Base-by-base conservation (phyloP, 139 green algal genomes). In the Chara braunii region DNA sequence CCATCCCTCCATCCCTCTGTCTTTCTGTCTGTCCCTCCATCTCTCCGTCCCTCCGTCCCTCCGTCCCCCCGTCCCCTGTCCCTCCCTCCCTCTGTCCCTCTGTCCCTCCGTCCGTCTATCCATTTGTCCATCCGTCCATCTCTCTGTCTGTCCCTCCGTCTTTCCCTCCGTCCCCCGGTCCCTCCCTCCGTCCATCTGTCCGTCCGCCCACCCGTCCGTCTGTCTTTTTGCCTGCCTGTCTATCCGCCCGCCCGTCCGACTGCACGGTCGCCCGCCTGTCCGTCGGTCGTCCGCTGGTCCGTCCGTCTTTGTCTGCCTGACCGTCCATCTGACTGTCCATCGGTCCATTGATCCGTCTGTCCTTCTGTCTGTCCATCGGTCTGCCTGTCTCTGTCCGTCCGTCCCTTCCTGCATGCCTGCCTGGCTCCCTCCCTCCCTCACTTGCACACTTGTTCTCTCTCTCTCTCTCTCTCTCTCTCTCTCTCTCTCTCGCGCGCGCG, bases 381-480 rank as follows among this genome's bases (percentile, higher is more conserved):
- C 36, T 45, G 50, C 53, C 53, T 45, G 50, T 45, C 36, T 45
- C 53, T 52, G 32, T 63, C 53, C 53, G 8, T 35, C 53, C 36
- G 23, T 63, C 37, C 26, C 26, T 33, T 35, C 7, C 53, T 45
- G 32, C 18, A 51, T 60, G 32, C 53, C 26, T 59, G 30, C 53
- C 53, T 45, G 6, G 6, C 37, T 63, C 53, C 26, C 53, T 63
- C 53, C 53, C 53, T 45, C 53, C 36, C 53, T 63, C 26, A 26
- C 53, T 63, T 35, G 50, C 53, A 26, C 53, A 60, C 53, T 63
- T 35, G 23, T 45, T 63, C 53, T 63, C 53, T 45, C 53, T 33
- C 53, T 63, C 53, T 35, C 26, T 63, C 24, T 33, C 53, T 35
- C 53, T 63, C 53, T 63, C 53, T 45, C 53, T 63, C 53, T 63